Evolutionary conservation across 148 eudicot genomes (phyloP).

Genomic region (Suaeda aralocaspica): DNA sequence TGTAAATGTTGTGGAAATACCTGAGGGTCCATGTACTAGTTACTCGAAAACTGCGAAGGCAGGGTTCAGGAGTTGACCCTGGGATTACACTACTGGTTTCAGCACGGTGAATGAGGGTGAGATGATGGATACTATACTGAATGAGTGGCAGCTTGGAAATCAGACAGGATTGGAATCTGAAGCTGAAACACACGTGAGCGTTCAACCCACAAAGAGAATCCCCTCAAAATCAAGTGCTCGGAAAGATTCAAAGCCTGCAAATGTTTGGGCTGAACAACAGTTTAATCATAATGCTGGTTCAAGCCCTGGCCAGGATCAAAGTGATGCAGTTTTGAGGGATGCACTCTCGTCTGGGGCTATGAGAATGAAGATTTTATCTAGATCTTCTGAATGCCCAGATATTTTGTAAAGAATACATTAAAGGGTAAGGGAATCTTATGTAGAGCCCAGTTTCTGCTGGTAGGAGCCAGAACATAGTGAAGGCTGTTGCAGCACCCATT

Average conservation of each 20-base stretch:
- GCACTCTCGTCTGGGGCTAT: slow-evolving; percentile 45
- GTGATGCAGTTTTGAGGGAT: slow-evolving; percentile 27
- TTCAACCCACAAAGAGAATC: slow-evolving; percentile 28
- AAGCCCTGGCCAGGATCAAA: slow-evolving; percentile 25
- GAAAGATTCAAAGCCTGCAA: slow-evolving; percentile 35
- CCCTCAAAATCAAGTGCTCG: slow-evolving; percentile 26
- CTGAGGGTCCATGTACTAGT: slow-evolving; percentile 39
- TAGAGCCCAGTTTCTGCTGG: slow-evolving; percentile 41
- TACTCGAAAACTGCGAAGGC: slow-evolving; percentile 37
- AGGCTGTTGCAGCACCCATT: slow-evolving; percentile 20
- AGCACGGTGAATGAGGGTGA: slow-evolving; percentile 37
- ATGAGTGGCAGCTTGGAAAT: slow-evolving; percentile 42
- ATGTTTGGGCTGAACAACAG: slow-evolving; percentile 28
- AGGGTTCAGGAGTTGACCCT: slow-evolving; percentile 71
- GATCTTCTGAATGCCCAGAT: slow-evolving; percentile 67
- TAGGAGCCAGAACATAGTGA: slow-evolving; percentile 25
- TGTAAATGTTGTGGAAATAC: slow-evolving; percentile 26
- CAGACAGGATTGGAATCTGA: slow-evolving; percentile 35
- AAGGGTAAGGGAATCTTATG: slow-evolving; percentile 68
- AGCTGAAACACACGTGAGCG: slow-evolving; percentile 29
- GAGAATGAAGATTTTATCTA: slow-evolving; percentile 74
- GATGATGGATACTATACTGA: slow-evolving; percentile 30
- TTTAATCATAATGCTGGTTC: slow-evolving; percentile 23
- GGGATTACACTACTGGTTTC: slow-evolving; percentile 31
- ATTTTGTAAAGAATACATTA: slow-evolving; percentile 61